Evolutionary conservation across 1,284 basidiomycete species (phyloP), one percentile per base, ranked within the genome.

Genomic region (Pterulicium gracile): DNA sequence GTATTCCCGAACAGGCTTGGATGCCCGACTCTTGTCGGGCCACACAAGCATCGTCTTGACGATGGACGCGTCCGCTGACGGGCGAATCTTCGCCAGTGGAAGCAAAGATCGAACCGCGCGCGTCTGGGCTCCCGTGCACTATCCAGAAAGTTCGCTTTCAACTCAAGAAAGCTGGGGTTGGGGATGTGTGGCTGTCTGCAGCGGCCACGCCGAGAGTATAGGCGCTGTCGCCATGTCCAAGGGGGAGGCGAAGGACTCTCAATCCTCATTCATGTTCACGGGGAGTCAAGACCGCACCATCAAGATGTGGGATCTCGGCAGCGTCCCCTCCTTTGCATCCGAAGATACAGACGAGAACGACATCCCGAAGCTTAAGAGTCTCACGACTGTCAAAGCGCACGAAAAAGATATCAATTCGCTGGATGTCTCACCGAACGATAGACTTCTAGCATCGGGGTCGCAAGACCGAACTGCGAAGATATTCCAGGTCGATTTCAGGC

Each of bases 361-460:
- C 7, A 32, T 32, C 27, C 36, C 5, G 15, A 79, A 77, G 53
- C 83, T 84, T 54, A 81, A 77, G 55, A 92, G 88, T 50, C 69
- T 98, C 19, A 73, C 79, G n/a, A 98, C 96, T 2, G 79, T 88
- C 46, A 88, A 88, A 58, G 90, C 93, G 12, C 95, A 98, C 63
- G 96, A 98, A 48, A 98, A 98, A 67, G 96, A 98, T 65, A 98
- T 99, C 67, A 99, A 99, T 65, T 81, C 93, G 42, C 73, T 98
- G 35, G 96, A 98, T 61, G 72, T 98, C 19, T 74, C 95, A 13
- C 93, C 93, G 2, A 93, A 97, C 60, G 89, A 97, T 62, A 74
- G 73, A 47, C 67, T 95, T 51, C 75, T 98, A 39, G 93, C 84
- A 15, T 95, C 94, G 1, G 96, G 92, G 15, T 97, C 93, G 14